Percentiles rank a stretch among this genome's conserved stretches.
These are phyloP conservation scores for Xenosphaeropsis pyriputrescens DNA, from an alignment of 2,329 filamentous ascomycete genomes.

Conservation along the genomic window DNA sequence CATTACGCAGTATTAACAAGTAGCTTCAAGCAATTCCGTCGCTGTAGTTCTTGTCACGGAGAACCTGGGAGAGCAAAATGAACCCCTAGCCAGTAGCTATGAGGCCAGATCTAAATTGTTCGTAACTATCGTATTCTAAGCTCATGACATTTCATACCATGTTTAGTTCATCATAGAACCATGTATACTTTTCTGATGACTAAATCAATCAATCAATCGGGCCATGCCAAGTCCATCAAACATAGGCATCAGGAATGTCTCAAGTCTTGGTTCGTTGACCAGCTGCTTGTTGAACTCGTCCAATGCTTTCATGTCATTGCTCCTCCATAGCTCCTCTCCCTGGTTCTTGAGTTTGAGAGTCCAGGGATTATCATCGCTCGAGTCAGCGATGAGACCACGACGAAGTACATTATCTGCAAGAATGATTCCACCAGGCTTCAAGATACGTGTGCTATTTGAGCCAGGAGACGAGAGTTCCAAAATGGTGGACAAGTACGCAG, in stretches of 20 bases:
- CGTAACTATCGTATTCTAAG: too few relatives aligned
- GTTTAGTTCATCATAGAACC: too few relatives aligned
- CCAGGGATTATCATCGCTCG: conserved; percentile 17
- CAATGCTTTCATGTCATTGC: conserved; percentile 10
- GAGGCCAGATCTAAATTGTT: too few relatives aligned
- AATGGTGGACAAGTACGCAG: conserved; percentile 29
- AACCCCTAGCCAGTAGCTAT: too few relatives aligned
- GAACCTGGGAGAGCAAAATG: too few relatives aligned
- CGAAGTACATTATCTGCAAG: conserved; percentile 39
- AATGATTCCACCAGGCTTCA: conserved; percentile 33
- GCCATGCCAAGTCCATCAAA: conserved; percentile 24
- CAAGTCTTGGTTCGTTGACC: conserved; percentile 13
- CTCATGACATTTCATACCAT: too few relatives aligned
- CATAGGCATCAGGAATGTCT: conserved; percentile 21
- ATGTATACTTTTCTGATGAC: too few relatives aligned
- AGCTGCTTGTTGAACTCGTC: conserved; percentile 21
- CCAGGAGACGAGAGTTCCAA: conserved; percentile 26
- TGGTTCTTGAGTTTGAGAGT: conserved; percentile 1
- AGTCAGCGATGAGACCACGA: conserved; percentile 29
- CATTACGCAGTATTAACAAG: too few relatives aligned
- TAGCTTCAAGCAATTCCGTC: too few relatives aligned
- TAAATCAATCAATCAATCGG: conserved; percentile 10
- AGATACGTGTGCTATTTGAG: conserved; percentile 19
- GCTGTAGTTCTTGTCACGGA: too few relatives aligned
- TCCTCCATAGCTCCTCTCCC: conserved; percentile 2